phyloP scores from a whole-genome alignment of 139 green algal genomes.

The Nannochloris sp. region DNA sequence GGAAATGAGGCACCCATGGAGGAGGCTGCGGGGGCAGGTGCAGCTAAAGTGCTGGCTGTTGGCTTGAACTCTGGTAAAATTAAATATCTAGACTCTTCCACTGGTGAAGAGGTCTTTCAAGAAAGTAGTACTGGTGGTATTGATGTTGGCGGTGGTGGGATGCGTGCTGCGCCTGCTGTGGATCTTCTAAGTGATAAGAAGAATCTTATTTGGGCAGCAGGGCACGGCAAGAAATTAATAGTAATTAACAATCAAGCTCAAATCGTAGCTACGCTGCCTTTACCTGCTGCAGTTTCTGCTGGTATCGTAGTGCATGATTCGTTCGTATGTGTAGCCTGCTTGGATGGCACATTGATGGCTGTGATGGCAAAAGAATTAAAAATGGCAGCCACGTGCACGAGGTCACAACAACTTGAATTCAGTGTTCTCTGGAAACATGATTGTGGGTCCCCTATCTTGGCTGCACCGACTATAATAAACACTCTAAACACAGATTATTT shows the following conservation, averaged over 20 bases:
- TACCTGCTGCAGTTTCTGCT: conserved; percentile 21
- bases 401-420: too few relatives aligned
- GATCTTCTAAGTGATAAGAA: background rate
- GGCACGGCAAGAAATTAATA: background rate
- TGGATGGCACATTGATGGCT: too few relatives aligned
- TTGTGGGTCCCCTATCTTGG: too few relatives aligned
- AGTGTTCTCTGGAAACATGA: too few relatives aligned
- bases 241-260: conserved; percentile 1
- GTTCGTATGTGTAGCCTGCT: conserved; percentile 18
- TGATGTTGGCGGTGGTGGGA: background rate
- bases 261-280: background rate
- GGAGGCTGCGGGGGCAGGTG: too few relatives aligned
- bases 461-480: too few relatives aligned
- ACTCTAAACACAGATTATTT: too few relatives aligned
- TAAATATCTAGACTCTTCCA: background rate
- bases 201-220: background rate
- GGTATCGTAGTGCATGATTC: conserved; percentile 19
- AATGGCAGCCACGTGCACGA: too few relatives aligned
- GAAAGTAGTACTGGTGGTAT: background rate
- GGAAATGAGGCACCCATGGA: too few relatives aligned
- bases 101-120: background rate
- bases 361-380: too few relatives aligned
- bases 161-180: background rate
- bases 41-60: too few relatives aligned
- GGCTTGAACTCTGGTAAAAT: background rate